Conservation (phyloP, 1,284 basidiomycete genomes). For the Phlebopus sp. region DNA sequence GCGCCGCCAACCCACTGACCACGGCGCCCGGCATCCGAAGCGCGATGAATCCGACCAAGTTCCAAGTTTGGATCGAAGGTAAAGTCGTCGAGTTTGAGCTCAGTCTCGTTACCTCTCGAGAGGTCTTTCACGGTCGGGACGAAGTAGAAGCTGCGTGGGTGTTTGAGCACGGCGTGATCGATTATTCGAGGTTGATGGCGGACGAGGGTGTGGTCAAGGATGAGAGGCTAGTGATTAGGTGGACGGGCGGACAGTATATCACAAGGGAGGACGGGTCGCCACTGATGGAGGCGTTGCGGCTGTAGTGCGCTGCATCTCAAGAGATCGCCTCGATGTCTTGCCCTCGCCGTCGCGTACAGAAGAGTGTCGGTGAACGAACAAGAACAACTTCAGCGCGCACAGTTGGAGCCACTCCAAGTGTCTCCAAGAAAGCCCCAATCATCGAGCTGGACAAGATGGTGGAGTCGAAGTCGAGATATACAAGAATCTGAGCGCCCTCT, state of each 20-base stretch:
- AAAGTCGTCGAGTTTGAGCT: constrained; percentile 59
- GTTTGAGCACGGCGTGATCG: constrained; percentile 56
- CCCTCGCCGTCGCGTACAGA: constrained; percentile 32
- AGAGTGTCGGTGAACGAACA: constrained; percentile 28
- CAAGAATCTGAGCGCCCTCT: constrained; percentile 20
- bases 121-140: constrained; percentile 38
- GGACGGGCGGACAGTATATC: constrained; percentile 67
- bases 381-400: constrained; percentile 23
- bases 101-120: constrained; percentile 43
- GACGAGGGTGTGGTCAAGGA: constrained; percentile 55
- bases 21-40: too few relatives aligned
- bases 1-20: too few relatives aligned
- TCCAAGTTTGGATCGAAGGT: constrained; percentile 57
- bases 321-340: constrained; percentile 17
- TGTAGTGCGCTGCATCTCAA: constrained; percentile 57
- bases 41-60: constrained; percentile 50
- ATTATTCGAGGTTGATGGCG: constrained; percentile 53
- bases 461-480: constrained; percentile 54
- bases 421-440: constrained; percentile 46
- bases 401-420: constrained; percentile 39
- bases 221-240: constrained; percentile 60
- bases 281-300: constrained; percentile 60
- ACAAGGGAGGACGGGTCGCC: constrained; percentile 60
- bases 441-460: constrained; percentile 75
- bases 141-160: constrained; percentile 49